Percentiles rank a stretch among this genome's conserved stretches.
These are phyloP conservation scores for Dothidotthia symphoricarpi DNA, from an alignment of 2,329 filamentous ascomycete species.

Conservation along the genomic window DNA sequence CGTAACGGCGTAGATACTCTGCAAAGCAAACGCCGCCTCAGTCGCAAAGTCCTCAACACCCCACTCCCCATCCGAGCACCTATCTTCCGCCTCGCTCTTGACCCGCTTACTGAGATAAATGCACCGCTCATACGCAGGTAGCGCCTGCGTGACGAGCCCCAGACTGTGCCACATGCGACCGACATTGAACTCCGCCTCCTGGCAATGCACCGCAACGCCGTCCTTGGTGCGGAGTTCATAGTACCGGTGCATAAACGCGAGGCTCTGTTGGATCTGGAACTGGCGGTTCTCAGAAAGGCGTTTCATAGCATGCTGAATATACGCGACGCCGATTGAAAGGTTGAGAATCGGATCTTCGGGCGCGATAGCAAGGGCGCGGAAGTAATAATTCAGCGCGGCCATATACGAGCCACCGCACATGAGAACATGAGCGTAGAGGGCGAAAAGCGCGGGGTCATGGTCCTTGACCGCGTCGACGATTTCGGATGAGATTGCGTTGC, in stretches of 20 bases:
- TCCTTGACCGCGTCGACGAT: slow-evolving; percentile 43
- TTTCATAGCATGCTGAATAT: slow-evolving; percentile 86
- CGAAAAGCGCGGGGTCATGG: slow-evolving; percentile 73
- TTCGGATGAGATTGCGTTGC: slow-evolving; percentile 39
- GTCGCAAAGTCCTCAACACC: slow-evolving; percentile 59
- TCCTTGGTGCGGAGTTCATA: slow-evolving; percentile 56
- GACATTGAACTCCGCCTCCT: slow-evolving; percentile 81
- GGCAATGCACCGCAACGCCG: slow-evolving; percentile 49
- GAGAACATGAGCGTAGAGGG: slow-evolving; percentile 87
- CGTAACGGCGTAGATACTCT: slow-evolving; percentile 63
- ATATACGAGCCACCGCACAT: slow-evolving; percentile 80
- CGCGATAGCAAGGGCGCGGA: slow-evolving; percentile 64
- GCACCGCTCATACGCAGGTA: slow-evolving; percentile 66
- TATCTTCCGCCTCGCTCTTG: slow-evolving; percentile 12
- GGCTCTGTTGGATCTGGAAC: slow-evolving; percentile 79
- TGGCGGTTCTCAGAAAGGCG: slow-evolving; percentile 87
- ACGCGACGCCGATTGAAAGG: slow-evolving; percentile 70
- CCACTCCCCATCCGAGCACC: slow-evolving; percentile 36
- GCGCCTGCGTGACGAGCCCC: slow-evolving; percentile 69
- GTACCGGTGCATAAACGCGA: slow-evolving; percentile 76
- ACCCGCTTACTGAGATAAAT: slow-evolving; percentile 52
- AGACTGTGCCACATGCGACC: slow-evolving; percentile 73
- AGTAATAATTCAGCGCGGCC: slow-evolving; percentile 84
- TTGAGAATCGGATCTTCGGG: slow-evolving; percentile 75
- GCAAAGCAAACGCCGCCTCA: slow-evolving; percentile 74